phyloP scores from a whole-genome alignment of 2,329 filamentous ascomycete genomes.

The Verruconis gallopava region DNA sequence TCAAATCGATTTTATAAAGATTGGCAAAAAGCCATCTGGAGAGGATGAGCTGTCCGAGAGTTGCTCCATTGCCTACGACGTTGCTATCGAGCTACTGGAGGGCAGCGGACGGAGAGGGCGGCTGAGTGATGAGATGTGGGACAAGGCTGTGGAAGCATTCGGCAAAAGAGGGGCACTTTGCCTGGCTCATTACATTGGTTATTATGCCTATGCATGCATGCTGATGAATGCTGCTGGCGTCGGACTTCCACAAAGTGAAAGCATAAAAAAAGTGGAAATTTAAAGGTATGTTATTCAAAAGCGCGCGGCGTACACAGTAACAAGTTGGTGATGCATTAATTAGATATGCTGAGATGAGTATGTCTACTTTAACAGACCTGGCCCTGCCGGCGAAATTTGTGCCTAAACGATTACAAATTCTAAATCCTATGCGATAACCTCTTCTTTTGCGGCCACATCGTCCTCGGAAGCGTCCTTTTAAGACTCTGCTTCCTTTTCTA shows the following conservation, averaged over 20 bases:
- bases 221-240: constrained; percentile 5
- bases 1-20: not conserved
- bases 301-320: too few species aligned
- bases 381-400: too few species aligned
- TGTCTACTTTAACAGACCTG: too few species aligned
- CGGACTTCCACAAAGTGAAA: not conserved
- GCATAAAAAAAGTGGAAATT: too few species aligned
- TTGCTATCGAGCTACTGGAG: not conserved
- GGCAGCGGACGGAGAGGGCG: not conserved
- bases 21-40: not conserved
- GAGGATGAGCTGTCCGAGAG: not conserved
- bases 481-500: not conserved
- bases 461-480: too few species aligned
- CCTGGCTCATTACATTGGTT: constrained; percentile 5
- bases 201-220: constrained; percentile 5
- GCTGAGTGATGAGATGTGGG: not conserved
- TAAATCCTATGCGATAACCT: too few species aligned
- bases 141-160: not conserved
- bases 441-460: too few species aligned
- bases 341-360: too few species aligned
- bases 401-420: too few species aligned
- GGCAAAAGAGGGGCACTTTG: constrained; percentile 1
- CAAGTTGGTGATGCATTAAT: too few species aligned
- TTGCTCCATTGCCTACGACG: not conserved
- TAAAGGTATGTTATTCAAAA: too few species aligned